A percentile compares a stretch with the other conserved stretches of the same genome.
Evolutionary conservation across 495 filamentous ascomycete species (phyloP).

Genomic region (Aspergillus biplanus): DNA sequence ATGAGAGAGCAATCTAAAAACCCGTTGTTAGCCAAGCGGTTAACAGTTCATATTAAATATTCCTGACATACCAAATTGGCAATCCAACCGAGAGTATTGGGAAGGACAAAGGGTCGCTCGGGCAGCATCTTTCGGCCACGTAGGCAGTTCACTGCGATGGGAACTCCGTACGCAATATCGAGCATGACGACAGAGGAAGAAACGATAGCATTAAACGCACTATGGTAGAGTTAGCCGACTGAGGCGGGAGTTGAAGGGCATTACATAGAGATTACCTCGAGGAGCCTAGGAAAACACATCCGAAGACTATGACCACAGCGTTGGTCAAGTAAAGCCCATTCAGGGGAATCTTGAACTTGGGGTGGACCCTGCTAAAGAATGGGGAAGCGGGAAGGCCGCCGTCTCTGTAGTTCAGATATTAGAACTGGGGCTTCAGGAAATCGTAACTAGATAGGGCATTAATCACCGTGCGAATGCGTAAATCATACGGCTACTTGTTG

Average conservation of each 20-base stretch:
- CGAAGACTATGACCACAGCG: slow-evolving; percentile 67
- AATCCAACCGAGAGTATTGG: slow-evolving; percentile 57
- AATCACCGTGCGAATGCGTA: slow-evolving; percentile 68
- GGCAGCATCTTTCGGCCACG: slow-evolving; percentile 69
- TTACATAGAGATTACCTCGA: slow-evolving; percentile 41
- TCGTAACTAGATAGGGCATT: neutral
- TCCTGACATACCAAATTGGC: slow-evolving; percentile 41
- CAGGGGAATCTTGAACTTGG: slow-evolving; percentile 65
- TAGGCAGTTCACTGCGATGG: slow-evolving; percentile 67
- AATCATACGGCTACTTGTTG: slow-evolving; percentile 75
- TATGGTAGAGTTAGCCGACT: slow-evolving; percentile 1
- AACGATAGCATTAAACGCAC: slow-evolving; percentile 65
- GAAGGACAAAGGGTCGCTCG: slow-evolving; percentile 63
- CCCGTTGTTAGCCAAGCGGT: slow-evolving; percentile 7
- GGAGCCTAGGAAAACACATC: slow-evolving; percentile 76
- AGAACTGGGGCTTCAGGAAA: slow-evolving; percentile 6
- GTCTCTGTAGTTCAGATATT: slow-evolving; percentile 49
- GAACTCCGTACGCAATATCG: slow-evolving; percentile 73
- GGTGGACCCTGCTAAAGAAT: slow-evolving; percentile 67
- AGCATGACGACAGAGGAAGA: slow-evolving; percentile 73
- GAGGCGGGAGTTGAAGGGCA: neutral
- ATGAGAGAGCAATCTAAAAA: slow-evolving; percentile 62
- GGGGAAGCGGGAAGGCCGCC: slow-evolving; percentile 69
- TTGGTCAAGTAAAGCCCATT: slow-evolving; percentile 72
- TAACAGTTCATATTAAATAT: neutral